Conservation (phyloP, 257 asterid genomes). For the Oldenlandia corymbosa region DNA sequence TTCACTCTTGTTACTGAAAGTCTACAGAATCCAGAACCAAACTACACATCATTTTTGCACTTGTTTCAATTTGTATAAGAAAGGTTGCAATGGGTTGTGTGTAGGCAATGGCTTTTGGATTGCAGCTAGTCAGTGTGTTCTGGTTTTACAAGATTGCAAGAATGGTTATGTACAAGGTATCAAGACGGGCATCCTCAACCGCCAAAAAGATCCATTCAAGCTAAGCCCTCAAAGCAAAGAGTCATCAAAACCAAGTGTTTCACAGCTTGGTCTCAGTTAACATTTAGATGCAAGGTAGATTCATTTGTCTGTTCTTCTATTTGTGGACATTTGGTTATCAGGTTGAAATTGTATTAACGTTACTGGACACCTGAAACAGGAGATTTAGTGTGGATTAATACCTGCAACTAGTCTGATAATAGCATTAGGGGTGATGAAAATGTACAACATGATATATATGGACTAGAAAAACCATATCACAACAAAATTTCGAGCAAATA, state of each 20-base stretch:
- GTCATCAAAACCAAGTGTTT: background rate
- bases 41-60: too few relatives aligned
- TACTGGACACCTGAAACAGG: too few relatives aligned
- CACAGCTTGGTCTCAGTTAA: background rate
- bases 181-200: slow-evolving; percentile 32
- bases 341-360: too few relatives aligned
- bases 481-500: too few relatives aligned
- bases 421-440: too few relatives aligned
- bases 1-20: background rate
- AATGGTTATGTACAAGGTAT: slow-evolving; percentile 61
- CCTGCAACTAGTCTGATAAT: too few relatives aligned
- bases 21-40: background rate
- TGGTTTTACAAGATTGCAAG: slow-evolving; percentile 87
- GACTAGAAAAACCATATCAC: too few relatives aligned
- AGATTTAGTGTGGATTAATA: too few relatives aligned
- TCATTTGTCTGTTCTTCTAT: too few relatives aligned
- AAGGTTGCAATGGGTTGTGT: background rate
- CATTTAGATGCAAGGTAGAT: too few relatives aligned
- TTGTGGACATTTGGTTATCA: too few relatives aligned
- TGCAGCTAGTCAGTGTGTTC: slow-evolving; percentile 70
- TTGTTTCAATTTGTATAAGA: background rate
- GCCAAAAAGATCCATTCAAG: slow-evolving; percentile 21
- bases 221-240: slow-evolving; percentile 5
- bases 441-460: too few relatives aligned
- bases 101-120: slow-evolving; percentile 85